Evolutionary conservation across 345 rosid species (phyloP).

Genomic region (Camelina hispida): DNA sequence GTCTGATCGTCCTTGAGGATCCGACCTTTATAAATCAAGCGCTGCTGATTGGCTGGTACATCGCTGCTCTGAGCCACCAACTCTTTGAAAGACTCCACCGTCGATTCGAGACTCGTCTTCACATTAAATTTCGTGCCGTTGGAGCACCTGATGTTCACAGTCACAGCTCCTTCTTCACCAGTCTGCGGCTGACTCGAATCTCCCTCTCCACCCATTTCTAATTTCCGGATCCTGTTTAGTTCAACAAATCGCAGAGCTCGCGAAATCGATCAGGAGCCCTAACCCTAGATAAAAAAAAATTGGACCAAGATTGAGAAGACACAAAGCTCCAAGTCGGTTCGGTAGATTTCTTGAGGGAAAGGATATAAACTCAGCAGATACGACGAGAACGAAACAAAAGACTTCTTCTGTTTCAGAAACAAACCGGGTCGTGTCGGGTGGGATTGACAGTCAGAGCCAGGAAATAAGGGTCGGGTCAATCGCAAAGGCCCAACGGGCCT

Average conservation of each 20-base stretch:
- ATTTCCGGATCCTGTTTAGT: constrained; percentile 4
- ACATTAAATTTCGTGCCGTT: constrained; percentile 67
- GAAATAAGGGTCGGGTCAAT: background rate
- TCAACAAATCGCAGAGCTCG: background rate
- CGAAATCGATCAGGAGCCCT: constrained; percentile 31
- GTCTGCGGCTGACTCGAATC: constrained; percentile 64
- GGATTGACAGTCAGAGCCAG: background rate
- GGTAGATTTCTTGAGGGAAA: constrained; percentile 37
- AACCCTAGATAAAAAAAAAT: constrained; percentile 25
- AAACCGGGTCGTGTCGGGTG: background rate
- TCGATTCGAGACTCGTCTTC: constrained; percentile 58
- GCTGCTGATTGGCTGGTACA: constrained; percentile 78
- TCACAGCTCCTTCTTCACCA: constrained; percentile 46
- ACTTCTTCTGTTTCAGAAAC: constrained; percentile 32
- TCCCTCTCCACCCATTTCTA: constrained; percentile 58
- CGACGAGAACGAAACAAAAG: constrained; percentile 13
- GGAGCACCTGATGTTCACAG: constrained; percentile 67
- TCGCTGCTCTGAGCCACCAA: constrained; percentile 68
- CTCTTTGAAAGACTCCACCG: constrained; percentile 63
- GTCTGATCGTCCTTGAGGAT: constrained; percentile 80
- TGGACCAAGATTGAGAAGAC: constrained; percentile 14
- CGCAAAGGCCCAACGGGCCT: constrained; percentile 7
- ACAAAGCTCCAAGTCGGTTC: constrained; percentile 25
- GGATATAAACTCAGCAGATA: constrained; percentile 24
- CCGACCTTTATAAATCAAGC: constrained; percentile 86